Evolutionary conservation across 768 basidiomycete genomes (phyloP).

Genomic region (Sporobolomyces pararoseus): DNA sequence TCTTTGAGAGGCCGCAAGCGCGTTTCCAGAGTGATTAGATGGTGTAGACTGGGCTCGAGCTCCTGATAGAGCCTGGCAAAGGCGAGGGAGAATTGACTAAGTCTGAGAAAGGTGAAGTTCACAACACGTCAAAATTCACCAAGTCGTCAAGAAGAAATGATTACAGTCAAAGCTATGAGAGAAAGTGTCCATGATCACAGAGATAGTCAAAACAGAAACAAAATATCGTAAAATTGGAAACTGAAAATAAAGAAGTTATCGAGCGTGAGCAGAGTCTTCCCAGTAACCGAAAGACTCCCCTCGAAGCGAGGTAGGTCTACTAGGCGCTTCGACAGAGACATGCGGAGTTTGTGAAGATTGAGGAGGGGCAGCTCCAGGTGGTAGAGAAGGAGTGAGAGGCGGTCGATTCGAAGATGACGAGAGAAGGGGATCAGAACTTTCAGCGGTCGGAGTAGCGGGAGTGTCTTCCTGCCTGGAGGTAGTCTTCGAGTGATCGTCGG

Average conservation of each 20-base stretch:
- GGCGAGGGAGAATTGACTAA: too few species aligned
- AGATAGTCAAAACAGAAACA: not conserved
- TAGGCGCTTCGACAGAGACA: constrained; percentile 38
- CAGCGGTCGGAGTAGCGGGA: not conserved
- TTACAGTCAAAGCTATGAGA: not conserved
- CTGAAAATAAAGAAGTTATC: not conserved
- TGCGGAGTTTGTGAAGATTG: constrained; percentile 21
- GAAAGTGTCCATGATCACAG: constrained; percentile 4
- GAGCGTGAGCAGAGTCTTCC: not conserved
- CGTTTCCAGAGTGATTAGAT: not conserved
- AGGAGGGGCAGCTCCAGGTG: constrained; percentile 10
- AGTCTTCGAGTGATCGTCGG: not conserved
- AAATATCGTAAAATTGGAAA: too few species aligned
- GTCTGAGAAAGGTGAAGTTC: not conserved
- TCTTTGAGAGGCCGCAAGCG: too few species aligned
- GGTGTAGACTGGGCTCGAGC: too few species aligned
- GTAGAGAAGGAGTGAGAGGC: not conserved
- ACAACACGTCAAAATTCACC: not conserved
- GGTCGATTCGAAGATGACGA: not conserved
- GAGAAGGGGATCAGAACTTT: constrained; percentile 19
- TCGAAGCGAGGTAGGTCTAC: constrained; percentile 10
- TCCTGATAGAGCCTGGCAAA: too few species aligned
- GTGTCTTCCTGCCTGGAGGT: not conserved
- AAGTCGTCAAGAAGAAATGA: not conserved
- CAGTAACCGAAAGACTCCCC: constrained; percentile 14